A percentile compares a stretch with the other conserved stretches of the same genome.
phyloP scores from a whole-genome alignment of 1,284 basidiomycete genomes.

The Melampsora americana region DNA sequence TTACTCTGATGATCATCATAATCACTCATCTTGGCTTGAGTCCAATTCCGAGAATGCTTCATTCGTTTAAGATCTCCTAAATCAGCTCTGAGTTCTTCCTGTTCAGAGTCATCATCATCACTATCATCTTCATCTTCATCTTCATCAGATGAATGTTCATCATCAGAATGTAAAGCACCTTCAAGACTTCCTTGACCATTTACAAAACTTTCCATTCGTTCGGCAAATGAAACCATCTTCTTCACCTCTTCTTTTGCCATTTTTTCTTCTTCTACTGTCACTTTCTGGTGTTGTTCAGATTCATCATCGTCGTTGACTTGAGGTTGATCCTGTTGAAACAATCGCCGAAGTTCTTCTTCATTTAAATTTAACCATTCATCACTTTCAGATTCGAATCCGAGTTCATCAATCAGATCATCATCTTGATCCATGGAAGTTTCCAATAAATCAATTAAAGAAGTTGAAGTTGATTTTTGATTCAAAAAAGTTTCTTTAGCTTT shows the following conservation, averaged over 20 bases:
- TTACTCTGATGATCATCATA: slow-evolving; percentile 49
- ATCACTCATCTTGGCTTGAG: slow-evolving; percentile 70
- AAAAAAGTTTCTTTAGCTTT: slow-evolving; percentile 60
- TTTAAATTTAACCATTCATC: slow-evolving; percentile 49
- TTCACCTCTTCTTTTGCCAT: slow-evolving; percentile 61
- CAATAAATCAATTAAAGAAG: not conserved
- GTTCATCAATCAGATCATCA: not conserved
- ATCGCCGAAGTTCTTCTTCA: slow-evolving; percentile 58
- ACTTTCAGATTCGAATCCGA: slow-evolving; percentile 41
- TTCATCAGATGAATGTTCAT: slow-evolving; percentile 29
- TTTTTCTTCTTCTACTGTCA: slow-evolving; percentile 46
- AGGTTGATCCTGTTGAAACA: slow-evolving; percentile 46
- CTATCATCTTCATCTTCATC: slow-evolving; percentile 13
- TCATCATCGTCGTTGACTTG: slow-evolving; percentile 54
- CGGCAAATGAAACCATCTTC: slow-evolving; percentile 69
- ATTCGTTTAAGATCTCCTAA: slow-evolving; percentile 60
- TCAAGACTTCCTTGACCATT: slow-evolving; percentile 79
- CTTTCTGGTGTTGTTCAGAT: slow-evolving; percentile 58
- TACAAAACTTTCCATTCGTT: slow-evolving; percentile 79
- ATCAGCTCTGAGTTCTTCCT: slow-evolving; percentile 46
- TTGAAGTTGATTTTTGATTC: not conserved
- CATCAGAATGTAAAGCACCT: slow-evolving; percentile 62
- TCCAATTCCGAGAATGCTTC: slow-evolving; percentile 60
- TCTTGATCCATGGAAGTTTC: not conserved
- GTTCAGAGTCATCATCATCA: slow-evolving; percentile 48